These are phyloP conservation scores for Plasmopara halstedii DNA, from an alignment of 352 stramenopile species.

Conservation along the genomic window DNA sequence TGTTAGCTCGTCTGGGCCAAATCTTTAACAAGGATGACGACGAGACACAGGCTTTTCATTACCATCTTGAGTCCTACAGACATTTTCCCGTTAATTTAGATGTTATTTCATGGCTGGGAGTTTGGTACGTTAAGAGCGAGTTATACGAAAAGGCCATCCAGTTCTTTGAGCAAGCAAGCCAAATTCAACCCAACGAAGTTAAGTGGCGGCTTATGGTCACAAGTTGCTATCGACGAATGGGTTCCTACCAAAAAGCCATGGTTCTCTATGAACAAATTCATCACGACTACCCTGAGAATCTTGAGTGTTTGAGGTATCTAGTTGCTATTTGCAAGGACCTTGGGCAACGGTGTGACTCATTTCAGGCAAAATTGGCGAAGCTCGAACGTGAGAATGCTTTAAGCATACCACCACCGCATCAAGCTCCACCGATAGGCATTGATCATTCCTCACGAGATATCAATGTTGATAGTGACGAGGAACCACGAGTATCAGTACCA, in stretches of 20 bases:
- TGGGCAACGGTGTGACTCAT: conserved; percentile 86
- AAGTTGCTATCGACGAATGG: conserved; percentile 93
- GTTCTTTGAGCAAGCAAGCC: conserved; percentile 92
- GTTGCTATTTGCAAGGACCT: conserved; percentile 94
- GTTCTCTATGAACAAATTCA: conserved; percentile 94
- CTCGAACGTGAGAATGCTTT: conserved; percentile 68
- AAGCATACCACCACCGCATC: conserved; percentile 24
- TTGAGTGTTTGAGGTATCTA: conserved; percentile 88
- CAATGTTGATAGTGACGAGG: conserved; percentile 13
- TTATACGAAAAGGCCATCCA: conserved; percentile 95
- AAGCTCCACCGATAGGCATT: conserved; percentile 13
- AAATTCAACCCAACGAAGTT: conserved; percentile 93
- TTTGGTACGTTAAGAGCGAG: conserved; percentile 96
- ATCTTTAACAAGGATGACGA: conserved; percentile 93
- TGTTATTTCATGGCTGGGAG: conserved; percentile 94
- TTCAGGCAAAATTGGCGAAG: conserved; percentile 90
- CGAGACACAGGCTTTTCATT: conserved; percentile 93
- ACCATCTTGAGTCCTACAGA: conserved; percentile 92
- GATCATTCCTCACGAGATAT: conserved; percentile 13
- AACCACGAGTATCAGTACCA: conserved; percentile 3
- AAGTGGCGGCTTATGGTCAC: conserved; percentile 97
- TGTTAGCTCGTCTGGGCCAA: conserved; percentile 87
- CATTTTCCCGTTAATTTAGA: conserved; percentile 95
- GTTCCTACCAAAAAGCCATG: conserved; percentile 88
- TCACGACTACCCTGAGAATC: conserved; percentile 90